These are phyloP conservation scores for Colletotrichum sp. DNA, from an alignment of 2,329 filamentous ascomycete species.

Conservation along the genomic window DNA sequence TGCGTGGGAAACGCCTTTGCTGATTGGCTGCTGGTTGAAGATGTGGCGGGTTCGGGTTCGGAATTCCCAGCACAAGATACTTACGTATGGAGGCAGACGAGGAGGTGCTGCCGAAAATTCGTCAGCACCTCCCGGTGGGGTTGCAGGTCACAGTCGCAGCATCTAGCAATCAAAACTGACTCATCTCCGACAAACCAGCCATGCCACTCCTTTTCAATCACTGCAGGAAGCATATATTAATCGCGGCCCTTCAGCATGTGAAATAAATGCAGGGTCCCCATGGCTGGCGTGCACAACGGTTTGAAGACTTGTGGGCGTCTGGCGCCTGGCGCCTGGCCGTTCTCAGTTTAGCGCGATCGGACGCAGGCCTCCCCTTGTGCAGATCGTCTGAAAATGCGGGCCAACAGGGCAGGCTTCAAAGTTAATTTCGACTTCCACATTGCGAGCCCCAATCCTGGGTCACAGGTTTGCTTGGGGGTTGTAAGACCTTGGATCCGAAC, in stretches of 20 bases:
- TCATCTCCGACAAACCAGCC: background rate
- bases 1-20: background rate
- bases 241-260: background rate
- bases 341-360: background rate
- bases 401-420: background rate
- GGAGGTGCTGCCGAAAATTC: background rate
- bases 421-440: background rate
- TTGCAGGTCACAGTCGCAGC: background rate
- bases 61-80: background rate
- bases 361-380: background rate
- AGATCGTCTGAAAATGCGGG: background rate
- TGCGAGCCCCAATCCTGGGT: background rate
- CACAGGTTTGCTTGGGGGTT: background rate
- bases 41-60: background rate
- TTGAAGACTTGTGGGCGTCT: no score
- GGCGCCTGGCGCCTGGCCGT: background rate
- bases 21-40: background rate
- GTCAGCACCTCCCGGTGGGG: background rate
- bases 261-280: background rate
- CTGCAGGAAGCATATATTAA: background rate
- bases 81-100: background rate
- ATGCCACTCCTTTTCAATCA: background rate
- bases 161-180: background rate
- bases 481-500: background rate
- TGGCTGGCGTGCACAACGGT: background rate